Base-by-base conservation (phyloP, 2,329 filamentous ascomycete genomes). In the Penicillium sp. region DNA sequence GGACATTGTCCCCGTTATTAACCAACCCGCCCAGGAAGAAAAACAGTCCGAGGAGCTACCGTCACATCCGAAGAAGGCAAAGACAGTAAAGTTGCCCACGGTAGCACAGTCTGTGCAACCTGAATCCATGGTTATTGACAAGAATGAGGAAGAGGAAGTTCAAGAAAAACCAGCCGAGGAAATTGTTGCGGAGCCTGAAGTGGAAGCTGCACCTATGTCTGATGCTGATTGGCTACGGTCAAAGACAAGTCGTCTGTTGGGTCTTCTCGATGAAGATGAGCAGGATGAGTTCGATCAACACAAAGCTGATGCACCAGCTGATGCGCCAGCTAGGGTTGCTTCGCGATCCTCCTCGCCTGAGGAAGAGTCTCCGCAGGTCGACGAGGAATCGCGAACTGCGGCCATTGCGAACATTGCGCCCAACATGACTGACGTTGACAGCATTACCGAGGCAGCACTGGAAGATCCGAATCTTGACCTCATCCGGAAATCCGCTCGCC, bases 221-320 rank as follows among this genome's bases (percentile, higher is more conserved):
- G 91, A 97, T 74, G 85, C 87, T 57, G 92, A 97, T 73, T 99
- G 94, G 94, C 79, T 97, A 63, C 86, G 93, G 54, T 93, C 89
- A 59, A 85, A 89, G 63, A 97, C 92, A 13, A 97, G 87, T 74
- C 84, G 93, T 65, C 78, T 96, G 45, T 80, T 97, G 47, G 94
- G 93, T 70, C 78, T 97, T 27, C 80, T 92, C 50, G 90, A 96
- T 64, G 88, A 90, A 40, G 87, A 75, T 54, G 67, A 75, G 58
- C 67, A 69, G 47, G 70, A 67, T 23, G 71, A 73, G 3, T 74
- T 78, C 35, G 72, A 78, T 8, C 60, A 61, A 34, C 57, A 58
- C 10, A 58, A 64, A 39, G 52, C 47, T 16, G 34, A 57, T 41
- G 46, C 62, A 19, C 49, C 60, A 10, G 32, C 42, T 7, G 50